Evolutionary conservation across 345 rosid species (phyloP).

Genomic region (Rhodamnia argentea): DNA sequence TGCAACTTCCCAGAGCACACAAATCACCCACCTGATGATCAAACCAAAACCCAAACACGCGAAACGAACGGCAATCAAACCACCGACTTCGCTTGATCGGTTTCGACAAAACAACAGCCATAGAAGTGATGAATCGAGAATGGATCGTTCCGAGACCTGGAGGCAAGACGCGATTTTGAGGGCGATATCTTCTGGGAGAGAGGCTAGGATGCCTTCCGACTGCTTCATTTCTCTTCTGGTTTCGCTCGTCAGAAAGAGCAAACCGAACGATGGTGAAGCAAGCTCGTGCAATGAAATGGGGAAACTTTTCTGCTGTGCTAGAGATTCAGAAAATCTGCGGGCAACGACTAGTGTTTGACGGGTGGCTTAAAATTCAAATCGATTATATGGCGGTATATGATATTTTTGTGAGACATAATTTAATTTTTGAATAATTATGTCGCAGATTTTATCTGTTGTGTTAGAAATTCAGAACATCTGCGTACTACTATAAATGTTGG

Average conservation of each 20-base stretch:
- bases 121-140: background rate
- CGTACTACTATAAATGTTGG: no score
- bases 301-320: no score
- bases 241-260: background rate
- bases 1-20: constrained; percentile 54
- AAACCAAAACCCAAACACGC: background rate
- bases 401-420: no score
- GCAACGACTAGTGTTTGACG: no score
- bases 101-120: background rate
- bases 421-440: no score
- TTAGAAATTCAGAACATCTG: no score
- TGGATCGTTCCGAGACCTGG: constrained; percentile 20
- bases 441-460: no score
- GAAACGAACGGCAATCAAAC: background rate
- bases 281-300: no score
- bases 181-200: constrained; percentile 48
- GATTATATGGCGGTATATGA: no score
- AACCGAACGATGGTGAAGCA: background rate
- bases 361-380: no score
- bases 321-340: no score
- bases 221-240: constrained; percentile 9
- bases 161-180: constrained; percentile 51
- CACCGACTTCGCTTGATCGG: background rate
- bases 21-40: constrained; percentile 40
- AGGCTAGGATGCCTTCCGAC: constrained; percentile 3